Conservation (phyloP, 2,329 filamentous ascomycete genomes). For the Sporothrix curviconia region DNA sequence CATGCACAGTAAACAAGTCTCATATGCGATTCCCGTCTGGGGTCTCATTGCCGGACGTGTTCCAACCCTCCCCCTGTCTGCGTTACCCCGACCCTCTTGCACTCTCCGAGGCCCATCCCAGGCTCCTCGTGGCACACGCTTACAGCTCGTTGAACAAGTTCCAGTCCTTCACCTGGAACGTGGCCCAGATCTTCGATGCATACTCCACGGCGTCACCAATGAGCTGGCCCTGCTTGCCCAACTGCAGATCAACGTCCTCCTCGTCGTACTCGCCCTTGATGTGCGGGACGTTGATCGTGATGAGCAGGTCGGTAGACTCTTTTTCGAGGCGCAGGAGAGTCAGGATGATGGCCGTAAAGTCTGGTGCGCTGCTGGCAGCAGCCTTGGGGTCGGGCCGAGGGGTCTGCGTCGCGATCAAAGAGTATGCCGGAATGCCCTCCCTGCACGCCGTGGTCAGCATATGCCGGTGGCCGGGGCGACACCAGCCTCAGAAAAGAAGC, state of each 20-base stretch:
- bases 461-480: too few relatives aligned
- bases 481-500: background rate
- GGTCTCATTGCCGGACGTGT: too few relatives aligned
- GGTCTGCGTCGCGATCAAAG: constrained; percentile 61
- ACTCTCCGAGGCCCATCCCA: too few relatives aligned
- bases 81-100: too few relatives aligned
- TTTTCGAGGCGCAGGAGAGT: constrained; percentile 69
- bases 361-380: constrained; percentile 36
- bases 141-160: constrained; percentile 54
- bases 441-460: constrained; percentile 27
- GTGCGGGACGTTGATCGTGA: constrained; percentile 84
- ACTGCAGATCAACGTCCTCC: constrained; percentile 62
- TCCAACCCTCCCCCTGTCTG: too few relatives aligned
- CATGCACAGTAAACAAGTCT: too few relatives aligned
- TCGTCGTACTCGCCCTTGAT: constrained; percentile 67
- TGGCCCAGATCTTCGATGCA: constrained; percentile 60
- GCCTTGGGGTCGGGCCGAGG: constrained; percentile 31
- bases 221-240: constrained; percentile 59
- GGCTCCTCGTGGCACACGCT: background rate
- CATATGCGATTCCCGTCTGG: too few relatives aligned
- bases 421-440: constrained; percentile 54
- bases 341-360: constrained; percentile 70
- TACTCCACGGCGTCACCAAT: constrained; percentile 65
- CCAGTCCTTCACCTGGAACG: constrained; percentile 76
- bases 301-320: constrained; percentile 71